A percentile compares a stretch with the other conserved stretches of the same genome.
Conservation (phyloP, 768 basidiomycete genomes). For the Naganishia randhawae region DNA sequence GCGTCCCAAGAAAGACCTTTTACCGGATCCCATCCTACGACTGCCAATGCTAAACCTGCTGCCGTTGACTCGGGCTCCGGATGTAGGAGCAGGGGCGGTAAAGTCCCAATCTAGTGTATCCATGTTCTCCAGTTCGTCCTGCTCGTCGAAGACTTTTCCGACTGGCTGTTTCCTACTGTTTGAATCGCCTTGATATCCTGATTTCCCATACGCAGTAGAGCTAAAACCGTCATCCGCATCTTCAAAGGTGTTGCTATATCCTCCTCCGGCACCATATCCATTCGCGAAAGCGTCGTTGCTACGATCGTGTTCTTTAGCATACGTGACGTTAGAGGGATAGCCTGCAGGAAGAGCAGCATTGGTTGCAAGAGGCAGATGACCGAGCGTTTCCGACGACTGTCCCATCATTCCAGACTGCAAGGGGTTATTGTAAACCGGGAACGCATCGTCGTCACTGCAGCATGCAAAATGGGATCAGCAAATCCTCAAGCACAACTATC, state of each 20-base stretch:
- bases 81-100: conserved; percentile 2
- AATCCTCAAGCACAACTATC: not conserved
- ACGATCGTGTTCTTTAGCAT: not conserved
- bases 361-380: not conserved
- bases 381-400: conserved; percentile 27
- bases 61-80: not conserved
- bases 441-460: conserved; percentile 42
- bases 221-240: conserved; percentile 34
- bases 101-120: conserved; percentile 26
- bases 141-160: conserved; percentile 37
- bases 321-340: not conserved
- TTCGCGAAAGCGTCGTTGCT: conserved; percentile 37
- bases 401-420: conserved; percentile 6
- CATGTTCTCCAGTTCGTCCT: conserved; percentile 13
- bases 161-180: conserved; percentile 18
- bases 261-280: conserved; percentile 34
- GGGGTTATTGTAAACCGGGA: conserved; percentile 25
- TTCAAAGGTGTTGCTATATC: conserved; percentile 36
- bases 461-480: not conserved
- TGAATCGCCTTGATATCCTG: conserved; percentile 1
- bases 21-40: conserved; percentile 32
- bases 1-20: conserved; percentile 9
- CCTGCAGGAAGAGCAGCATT: conserved; percentile 11
- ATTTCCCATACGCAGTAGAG: not conserved
- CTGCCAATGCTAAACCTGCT: conserved; percentile 31